Conservation (phyloP, 495 filamentous ascomycete species). For the Aspergillus asperescens region DNA sequence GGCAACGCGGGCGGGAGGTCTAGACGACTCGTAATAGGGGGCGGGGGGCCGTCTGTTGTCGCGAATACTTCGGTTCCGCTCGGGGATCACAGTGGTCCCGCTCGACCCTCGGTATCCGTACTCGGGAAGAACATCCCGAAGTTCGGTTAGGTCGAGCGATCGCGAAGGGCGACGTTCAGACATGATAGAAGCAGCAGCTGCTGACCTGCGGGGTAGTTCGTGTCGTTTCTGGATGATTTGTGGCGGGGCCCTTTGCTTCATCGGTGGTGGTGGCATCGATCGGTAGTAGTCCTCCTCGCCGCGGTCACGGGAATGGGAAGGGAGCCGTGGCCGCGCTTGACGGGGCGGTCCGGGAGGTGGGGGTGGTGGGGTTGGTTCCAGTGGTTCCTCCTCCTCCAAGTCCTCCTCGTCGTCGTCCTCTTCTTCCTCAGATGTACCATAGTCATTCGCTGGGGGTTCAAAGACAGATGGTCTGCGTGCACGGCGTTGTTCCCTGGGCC, state of each 20-base stretch:
- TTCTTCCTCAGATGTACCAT: slow-evolving; percentile 17
- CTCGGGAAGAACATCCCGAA: slow-evolving; percentile 32
- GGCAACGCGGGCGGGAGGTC: slow-evolving; percentile 27
- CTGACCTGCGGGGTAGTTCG: slow-evolving; percentile 27
- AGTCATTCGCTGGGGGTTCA: slow-evolving; percentile 27
- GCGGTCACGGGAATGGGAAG: slow-evolving; percentile 23
- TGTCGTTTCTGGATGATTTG: slow-evolving; percentile 38
- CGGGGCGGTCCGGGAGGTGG: slow-evolving; percentile 18
- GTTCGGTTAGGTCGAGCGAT: slow-evolving; percentile 31
- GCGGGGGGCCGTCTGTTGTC: slow-evolving; percentile 24
- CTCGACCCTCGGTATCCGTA: slow-evolving; percentile 26
- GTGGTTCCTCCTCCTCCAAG: slow-evolving; percentile 25
- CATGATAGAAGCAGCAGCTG: slow-evolving; percentile 22
- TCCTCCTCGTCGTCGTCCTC: slow-evolving; percentile 27
- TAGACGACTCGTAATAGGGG: slow-evolving; percentile 29
- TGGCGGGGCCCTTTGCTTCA: slow-evolving; percentile 27
- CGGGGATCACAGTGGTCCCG: slow-evolving; percentile 28
- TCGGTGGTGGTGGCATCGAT: slow-evolving; percentile 40
- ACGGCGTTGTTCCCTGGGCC: slow-evolving; percentile 29
- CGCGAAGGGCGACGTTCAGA: slow-evolving; percentile 31
- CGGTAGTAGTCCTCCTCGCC: slow-evolving; percentile 44
- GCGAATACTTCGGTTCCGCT: slow-evolving; percentile 34
- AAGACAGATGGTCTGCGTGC: slow-evolving; percentile 34
- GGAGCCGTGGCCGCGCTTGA: slow-evolving; percentile 22
- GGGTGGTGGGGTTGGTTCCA: slow-evolving; percentile 8